A percentile compares a stretch with the other conserved stretches of the same genome.
These are phyloP conservation scores for Capronia epimyces DNA, from an alignment of 2,329 filamentous ascomycete species.

Conservation along the genomic window DNA sequence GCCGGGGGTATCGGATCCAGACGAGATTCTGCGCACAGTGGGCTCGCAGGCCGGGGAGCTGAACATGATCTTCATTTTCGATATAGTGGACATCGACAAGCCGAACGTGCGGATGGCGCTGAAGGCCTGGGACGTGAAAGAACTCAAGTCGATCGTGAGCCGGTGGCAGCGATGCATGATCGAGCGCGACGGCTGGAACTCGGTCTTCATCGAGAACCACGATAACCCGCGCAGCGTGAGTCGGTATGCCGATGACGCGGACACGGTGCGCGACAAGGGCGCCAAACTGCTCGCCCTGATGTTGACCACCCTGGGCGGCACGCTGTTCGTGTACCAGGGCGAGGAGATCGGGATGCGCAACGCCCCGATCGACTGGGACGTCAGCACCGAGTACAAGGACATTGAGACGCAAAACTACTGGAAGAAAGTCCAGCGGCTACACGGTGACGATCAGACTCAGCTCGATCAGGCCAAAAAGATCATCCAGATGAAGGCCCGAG, in stretches of 20 bases:
- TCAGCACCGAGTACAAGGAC: constrained; percentile 62
- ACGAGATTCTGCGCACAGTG: constrained; percentile 38
- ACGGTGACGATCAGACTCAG: constrained; percentile 27
- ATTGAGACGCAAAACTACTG: constrained; percentile 57
- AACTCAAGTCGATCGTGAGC: constrained; percentile 39
- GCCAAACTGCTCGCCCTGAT: constrained; percentile 47
- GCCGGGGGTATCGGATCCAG: constrained; percentile 33
- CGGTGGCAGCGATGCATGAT: constrained; percentile 48
- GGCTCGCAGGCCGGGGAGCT: constrained; percentile 34
- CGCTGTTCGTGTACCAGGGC: constrained; percentile 64
- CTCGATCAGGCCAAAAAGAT: constrained; percentile 30
- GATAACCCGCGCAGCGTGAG: constrained; percentile 49
- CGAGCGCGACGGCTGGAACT: constrained; percentile 47
- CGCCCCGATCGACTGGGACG: constrained; percentile 55
- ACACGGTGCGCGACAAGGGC: constrained; percentile 42
- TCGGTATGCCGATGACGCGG: constrained; percentile 46
- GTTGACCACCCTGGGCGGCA: constrained; percentile 47
- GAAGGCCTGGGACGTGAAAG: constrained; percentile 39
- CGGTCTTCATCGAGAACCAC: constrained; percentile 51
- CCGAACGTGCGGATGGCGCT: constrained; percentile 31
- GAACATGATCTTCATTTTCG: constrained; percentile 42
- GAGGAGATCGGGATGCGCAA: constrained; percentile 65
- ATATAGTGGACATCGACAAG: constrained; percentile 33
- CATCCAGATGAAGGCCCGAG: constrained; percentile 31
- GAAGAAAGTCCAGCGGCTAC: constrained; percentile 37